These are phyloP conservation scores for Thermochaetoides thermophila DNA, from an alignment of 495 filamentous ascomycete genomes.

Conservation along the genomic window DNA sequence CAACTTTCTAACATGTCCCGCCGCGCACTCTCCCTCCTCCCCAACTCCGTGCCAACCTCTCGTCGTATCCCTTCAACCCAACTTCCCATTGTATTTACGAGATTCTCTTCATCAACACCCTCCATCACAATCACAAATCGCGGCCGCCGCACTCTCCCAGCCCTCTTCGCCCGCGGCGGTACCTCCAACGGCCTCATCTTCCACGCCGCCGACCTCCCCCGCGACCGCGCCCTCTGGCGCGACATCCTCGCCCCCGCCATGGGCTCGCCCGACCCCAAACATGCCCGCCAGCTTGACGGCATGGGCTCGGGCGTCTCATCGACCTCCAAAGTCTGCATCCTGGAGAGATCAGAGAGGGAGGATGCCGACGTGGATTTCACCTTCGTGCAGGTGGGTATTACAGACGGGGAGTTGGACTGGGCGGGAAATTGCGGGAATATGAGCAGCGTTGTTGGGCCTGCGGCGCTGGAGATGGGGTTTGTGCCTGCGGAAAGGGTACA, in stretches of 20 bases:
- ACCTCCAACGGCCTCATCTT: constrained; percentile 58
- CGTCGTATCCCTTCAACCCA: too few species aligned
- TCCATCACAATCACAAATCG: background rate
- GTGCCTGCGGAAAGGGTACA: constrained; percentile 22
- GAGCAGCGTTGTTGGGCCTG: constrained; percentile 51
- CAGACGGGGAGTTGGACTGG: constrained; percentile 42
- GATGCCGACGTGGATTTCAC: constrained; percentile 59
- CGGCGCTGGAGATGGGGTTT: constrained; percentile 28
- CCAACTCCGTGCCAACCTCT: too few species aligned
- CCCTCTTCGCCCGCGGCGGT: constrained; percentile 58
- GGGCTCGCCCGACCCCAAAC: constrained; percentile 53
- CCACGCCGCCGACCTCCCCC: constrained; percentile 34
- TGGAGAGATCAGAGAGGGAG: constrained; percentile 29
- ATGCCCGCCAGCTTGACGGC: constrained; percentile 57
- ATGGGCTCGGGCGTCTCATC: constrained; percentile 56
- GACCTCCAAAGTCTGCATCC: constrained; percentile 56
- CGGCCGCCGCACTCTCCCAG: constrained; percentile 30
- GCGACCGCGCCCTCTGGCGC: constrained; percentile 26
- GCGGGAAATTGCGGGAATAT: constrained; percentile 67
- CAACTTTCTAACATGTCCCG: background rate
- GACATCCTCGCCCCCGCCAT: constrained; percentile 45
- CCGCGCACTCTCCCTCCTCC: background rate
- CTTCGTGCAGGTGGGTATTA: constrained; percentile 53
- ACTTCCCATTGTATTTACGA: too few species aligned
- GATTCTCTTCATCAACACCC: too few species aligned